Evolutionary conservation across 208 protist species (phyloP).

Genomic region (Acanthamoeba culbertsoni): DNA sequence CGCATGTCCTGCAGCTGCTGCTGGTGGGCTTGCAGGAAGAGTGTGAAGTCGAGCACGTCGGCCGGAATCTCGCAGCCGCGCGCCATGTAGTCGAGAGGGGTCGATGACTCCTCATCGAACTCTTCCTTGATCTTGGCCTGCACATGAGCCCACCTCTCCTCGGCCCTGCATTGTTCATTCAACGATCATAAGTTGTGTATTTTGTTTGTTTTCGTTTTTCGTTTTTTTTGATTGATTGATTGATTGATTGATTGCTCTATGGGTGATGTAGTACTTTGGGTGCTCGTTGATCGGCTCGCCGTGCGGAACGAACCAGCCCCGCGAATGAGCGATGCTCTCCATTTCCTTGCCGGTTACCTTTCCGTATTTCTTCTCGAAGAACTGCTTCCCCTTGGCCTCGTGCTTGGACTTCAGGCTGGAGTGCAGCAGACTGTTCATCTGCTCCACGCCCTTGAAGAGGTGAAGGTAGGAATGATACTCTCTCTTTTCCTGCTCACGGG

Average conservation of each 20-base stretch:
- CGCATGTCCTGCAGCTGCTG: conserved; percentile 41
- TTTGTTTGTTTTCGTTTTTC: no score
- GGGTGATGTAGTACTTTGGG: neutral
- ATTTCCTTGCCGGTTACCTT: conserved; percentile 28
- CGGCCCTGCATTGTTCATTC: no score
- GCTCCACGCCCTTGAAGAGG: conserved; percentile 10
- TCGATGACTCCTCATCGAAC: conserved; percentile 15
- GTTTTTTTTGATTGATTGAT: no score
- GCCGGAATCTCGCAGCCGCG: neutral
- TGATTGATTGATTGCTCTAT: no score
- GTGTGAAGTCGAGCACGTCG: conserved; percentile 33
- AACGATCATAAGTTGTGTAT: neutral
- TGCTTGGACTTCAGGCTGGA: neutral
- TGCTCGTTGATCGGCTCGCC: neutral
- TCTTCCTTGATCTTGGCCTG: conserved; percentile 13
- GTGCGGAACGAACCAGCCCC: conserved; percentile 23
- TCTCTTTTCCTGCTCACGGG: neutral
- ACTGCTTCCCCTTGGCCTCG: conserved; percentile 30
- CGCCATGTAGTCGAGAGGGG: conserved; percentile 50
- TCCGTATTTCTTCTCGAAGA: conserved; percentile 58
- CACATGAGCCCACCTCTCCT: neutral
- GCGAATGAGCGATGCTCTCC: conserved; percentile 18
- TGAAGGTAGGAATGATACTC: conserved; percentile 53
- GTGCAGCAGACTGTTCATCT: conserved; percentile 33
- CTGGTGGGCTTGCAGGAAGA: conserved; percentile 27